A percentile compares a stretch with the other conserved stretches of the same genome.
These are phyloP conservation scores for Penicillium maclennaniae DNA, from an alignment of 495 filamentous ascomycete genomes.

Conservation along the genomic window DNA sequence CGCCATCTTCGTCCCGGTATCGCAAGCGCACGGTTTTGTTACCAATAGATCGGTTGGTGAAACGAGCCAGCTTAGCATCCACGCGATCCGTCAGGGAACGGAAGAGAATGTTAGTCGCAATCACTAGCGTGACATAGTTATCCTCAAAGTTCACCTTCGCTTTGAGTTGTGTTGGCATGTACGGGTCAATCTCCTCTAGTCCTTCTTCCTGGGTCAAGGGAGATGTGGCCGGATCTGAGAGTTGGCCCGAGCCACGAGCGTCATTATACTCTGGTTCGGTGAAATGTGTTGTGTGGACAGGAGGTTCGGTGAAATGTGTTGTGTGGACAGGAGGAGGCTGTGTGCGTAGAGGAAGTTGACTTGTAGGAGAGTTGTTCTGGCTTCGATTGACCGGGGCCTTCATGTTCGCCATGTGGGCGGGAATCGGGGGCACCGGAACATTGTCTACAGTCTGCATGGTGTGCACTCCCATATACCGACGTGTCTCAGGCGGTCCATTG, in stretches of 20 bases:
- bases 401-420: conserved; percentile 57
- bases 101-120: conserved; percentile 88
- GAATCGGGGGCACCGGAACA: conserved; percentile 60
- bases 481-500: conserved; percentile 33
- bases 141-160: conserved; percentile 86
- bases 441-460: conserved; percentile 64
- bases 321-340: conserved; percentile 28
- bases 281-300: conserved; percentile 32
- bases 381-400: conserved; percentile 62
- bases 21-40: conserved; percentile 74
- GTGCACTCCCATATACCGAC: conserved; percentile 53
- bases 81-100: conserved; percentile 93
- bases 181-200: conserved; percentile 32
- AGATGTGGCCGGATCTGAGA: conserved; percentile 38
- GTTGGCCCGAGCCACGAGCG: conserved; percentile 20
- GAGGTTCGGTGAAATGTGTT: conserved; percentile 37
- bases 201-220: conserved; percentile 35
- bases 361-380: conserved; percentile 61
- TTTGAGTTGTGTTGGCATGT: conserved; percentile 70
- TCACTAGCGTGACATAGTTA: conserved; percentile 85
- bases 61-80: conserved; percentile 84
- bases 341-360: conserved; percentile 44
- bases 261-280: conserved; percentile 40
- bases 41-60: conserved; percentile 74
- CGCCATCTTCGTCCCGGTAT: conserved; percentile 89